phyloP scores from a whole-genome alignment of 305 asterid species.

The Rubia tinctorum region DNA sequence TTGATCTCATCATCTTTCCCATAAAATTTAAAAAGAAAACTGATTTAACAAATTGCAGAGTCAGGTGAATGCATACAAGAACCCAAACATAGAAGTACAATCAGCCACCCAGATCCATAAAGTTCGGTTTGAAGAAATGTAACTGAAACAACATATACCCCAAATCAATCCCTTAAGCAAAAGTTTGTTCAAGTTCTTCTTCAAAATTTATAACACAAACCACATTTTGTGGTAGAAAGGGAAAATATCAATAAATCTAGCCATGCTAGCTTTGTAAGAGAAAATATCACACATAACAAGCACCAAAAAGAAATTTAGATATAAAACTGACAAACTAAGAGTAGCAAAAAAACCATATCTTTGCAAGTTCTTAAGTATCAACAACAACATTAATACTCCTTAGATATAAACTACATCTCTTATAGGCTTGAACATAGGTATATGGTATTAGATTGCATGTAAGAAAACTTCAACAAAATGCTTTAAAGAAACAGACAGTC shows the following conservation, averaged over 20 bases:
- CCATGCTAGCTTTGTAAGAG: too few species aligned
- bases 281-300: background rate
- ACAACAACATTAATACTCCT: slow-evolving; percentile 60
- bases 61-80: background rate
- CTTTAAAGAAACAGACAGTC: background rate
- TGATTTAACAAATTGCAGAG: slow-evolving; percentile 11
- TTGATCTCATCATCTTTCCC: slow-evolving; percentile 90
- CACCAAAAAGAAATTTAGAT: background rate
- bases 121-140: background rate
- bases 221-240: too few species aligned
- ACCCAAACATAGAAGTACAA: background rate
- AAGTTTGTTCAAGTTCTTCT: too few species aligned
- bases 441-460: background rate
- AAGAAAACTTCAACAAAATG: background rate
- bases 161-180: too few species aligned
- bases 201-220: too few species aligned
- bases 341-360: slow-evolving; percentile 41
- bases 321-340: slow-evolving; percentile 16
- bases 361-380: slow-evolving; percentile 87
- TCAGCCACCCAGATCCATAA: background rate
- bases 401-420: slow-evolving; percentile 85
- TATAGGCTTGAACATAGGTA: slow-evolving; percentile 64
- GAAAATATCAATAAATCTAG: too few species aligned
- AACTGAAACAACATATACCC: background rate
- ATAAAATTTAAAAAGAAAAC: slow-evolving; percentile 76